A percentile compares a stretch with the other conserved stretches of the same genome.
These are phyloP conservation scores for Sporothrix inflata DNA, from an alignment of 2,329 filamentous ascomycete species.

Conservation along the genomic window DNA sequence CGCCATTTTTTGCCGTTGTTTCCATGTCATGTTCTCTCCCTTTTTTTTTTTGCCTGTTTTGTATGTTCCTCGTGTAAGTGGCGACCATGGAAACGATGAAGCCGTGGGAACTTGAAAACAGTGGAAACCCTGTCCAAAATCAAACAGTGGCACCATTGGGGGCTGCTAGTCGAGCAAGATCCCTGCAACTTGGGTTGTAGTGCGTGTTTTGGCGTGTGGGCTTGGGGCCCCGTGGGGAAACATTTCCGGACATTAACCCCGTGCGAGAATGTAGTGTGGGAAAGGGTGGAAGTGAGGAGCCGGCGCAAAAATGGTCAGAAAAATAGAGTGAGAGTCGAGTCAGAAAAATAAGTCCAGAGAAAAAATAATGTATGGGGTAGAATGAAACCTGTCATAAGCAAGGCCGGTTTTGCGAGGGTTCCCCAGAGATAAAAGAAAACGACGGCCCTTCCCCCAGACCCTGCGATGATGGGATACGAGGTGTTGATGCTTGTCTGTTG, in stretches of 20 bases:
- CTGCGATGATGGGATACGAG: neutral
- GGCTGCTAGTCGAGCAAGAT: neutral
- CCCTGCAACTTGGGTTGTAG: neutral
- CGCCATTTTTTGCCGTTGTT: neutral
- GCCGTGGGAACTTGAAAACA: neutral
- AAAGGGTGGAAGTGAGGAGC: neutral
- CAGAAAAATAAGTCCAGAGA: neutral
- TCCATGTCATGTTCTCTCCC: neutral
- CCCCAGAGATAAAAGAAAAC: constrained; percentile 15
- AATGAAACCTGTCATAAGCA: neutral
- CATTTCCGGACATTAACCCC: neutral
- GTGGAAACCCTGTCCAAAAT: neutral
- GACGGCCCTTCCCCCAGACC: constrained; percentile 14
- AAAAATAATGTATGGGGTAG: neutral
- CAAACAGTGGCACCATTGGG: neutral
- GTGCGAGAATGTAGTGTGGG: neutral
- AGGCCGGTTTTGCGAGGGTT: neutral
- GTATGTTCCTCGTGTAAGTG: neutral
- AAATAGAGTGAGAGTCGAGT: neutral
- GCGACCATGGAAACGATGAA: neutral
- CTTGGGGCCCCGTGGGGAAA: constrained; percentile 21
- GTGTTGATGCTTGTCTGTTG: neutral
- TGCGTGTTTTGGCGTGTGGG: neutral
- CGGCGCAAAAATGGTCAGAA: neutral
- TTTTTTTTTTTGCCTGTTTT: neutral